These are phyloP conservation scores for Backusella australiensis DNA, from an alignment of 192 early-diverging fungal genomes.

Conservation along the genomic window DNA sequence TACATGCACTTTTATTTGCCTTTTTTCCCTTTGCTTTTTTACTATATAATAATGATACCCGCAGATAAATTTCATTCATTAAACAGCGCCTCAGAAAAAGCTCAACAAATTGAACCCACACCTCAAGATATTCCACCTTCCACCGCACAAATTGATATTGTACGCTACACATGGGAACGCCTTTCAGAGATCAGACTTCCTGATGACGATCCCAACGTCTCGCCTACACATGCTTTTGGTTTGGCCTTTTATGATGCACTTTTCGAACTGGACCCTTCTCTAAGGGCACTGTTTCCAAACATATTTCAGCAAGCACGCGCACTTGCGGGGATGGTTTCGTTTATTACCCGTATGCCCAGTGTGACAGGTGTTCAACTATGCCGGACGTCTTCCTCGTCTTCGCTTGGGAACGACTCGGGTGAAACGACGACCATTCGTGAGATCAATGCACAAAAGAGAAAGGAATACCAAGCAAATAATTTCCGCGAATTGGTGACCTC, in stretches of 20 bases:
- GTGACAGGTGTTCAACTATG: neutral
- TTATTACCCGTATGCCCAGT: neutral
- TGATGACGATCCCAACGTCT: conserved; percentile 11
- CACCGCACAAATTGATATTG: conserved; percentile 14
- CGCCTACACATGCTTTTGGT: conserved; percentile 21
- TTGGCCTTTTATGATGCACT: conserved; percentile 19
- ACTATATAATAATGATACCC: neutral
- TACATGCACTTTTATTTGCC: neutral
- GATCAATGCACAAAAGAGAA: conserved; percentile 1
- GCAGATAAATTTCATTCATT: neutral
- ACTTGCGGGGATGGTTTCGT: conserved; percentile 20
- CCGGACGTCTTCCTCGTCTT: neutral
- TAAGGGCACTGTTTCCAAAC: conserved; percentile 12
- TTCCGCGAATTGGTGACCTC: neutral
- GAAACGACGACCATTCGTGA: neutral
- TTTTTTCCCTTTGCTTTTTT: neutral
- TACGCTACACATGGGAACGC: conserved; percentile 16
- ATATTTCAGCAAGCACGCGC: conserved; percentile 24
- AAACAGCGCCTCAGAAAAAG: neutral
- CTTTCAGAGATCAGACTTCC: conserved; percentile 15
- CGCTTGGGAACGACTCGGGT: neutral
- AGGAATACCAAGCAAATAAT: neutral
- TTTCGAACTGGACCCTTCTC: conserved; percentile 18
- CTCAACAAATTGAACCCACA: neutral
- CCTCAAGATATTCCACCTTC: conserved; percentile 7